Conservation (phyloP, 2,329 filamentous ascomycete genomes). For the Westerdykella sp. region DNA sequence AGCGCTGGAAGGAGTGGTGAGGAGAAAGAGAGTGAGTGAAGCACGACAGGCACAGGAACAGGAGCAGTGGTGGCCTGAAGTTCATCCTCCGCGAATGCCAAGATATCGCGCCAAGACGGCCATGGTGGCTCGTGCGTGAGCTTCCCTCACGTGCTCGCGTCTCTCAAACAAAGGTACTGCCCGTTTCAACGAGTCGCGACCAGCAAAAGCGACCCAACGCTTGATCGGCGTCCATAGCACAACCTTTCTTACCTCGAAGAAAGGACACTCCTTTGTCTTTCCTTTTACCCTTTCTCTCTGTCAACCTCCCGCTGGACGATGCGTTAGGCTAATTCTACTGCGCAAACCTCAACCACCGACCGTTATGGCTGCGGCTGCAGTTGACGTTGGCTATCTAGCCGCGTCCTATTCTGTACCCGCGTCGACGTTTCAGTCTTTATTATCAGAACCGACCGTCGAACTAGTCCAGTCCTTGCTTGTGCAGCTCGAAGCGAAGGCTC, state of each 20-base stretch:
- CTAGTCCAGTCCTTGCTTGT: conserved; percentile 69
- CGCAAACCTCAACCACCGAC: conserved; percentile 13
- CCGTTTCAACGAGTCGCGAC: background rate
- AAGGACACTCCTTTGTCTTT: conserved; percentile 20
- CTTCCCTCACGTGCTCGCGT: background rate
- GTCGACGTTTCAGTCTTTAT: conserved; percentile 53
- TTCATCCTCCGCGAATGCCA: too few species aligned
- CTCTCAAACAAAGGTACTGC: background rate
- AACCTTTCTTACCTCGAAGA: background rate
- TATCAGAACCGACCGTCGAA: conserved; percentile 67
- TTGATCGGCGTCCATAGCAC: background rate
- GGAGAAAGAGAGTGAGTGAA: background rate
- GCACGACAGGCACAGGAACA: background rate
- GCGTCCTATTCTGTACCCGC: conserved; percentile 65
- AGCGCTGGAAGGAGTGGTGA: background rate
- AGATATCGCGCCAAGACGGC: background rate
- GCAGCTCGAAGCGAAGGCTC: conserved; percentile 70
- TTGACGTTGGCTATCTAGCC: conserved; percentile 69
- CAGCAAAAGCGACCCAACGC: background rate
- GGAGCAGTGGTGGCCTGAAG: too few species aligned
- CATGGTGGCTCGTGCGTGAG: background rate
- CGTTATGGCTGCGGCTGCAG: conserved; percentile 52
- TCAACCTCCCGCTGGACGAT: conserved; percentile 12
- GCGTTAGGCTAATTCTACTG: conserved; percentile 12
- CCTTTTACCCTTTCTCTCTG: conserved; percentile 3